Base-by-base conservation (phyloP, 1,284 basidiomycete species). In the Heimioporus retisporus region DNA sequence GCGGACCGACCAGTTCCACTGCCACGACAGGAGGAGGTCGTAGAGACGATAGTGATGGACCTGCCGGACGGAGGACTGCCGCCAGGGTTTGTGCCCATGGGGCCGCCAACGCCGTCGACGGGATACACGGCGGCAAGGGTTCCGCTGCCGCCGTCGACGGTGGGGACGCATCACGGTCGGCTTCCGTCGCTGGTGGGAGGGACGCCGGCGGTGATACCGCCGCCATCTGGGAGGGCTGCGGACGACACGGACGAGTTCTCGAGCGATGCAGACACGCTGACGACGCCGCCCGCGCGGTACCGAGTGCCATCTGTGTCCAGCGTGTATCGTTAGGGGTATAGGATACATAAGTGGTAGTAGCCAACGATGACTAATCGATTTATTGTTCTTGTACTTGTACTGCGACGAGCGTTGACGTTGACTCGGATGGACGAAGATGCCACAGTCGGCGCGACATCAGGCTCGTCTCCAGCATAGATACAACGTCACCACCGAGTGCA, bases 401-500 rank as follows among this genome's bases (percentile, higher is more conserved):
- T 35, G 8, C 35, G 35, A 35, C 35, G 35, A 31, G 31, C 7
- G 43, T 25, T 10, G 35, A 23, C 63, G 53, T 31, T 56, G 61
- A 70, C 66, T 55, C 51, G 68, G 25, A 31, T 55, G 42, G 55
- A 55, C 53, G 48, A 31, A 21, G 46, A 74, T 74, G 75, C 65
- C 67, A 8, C 69, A 55, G 44, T 74, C 75, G 35, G 67, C 66
- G 53, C 68, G 74, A 43, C 69, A 62, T 15, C 65, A 69, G 42
- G 35, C 11, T 16, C 72, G 76, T 31, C 85, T 88, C 57, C 90
- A 92, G 75, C 88, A 86, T 65, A 93, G 90, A 76, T 93, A 90
- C 81, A 93, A 93, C 75, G 93, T 94, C 66, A 87, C 89, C 1
- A 91, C 92, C 16, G 92, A 94, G 46, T 95, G 93, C 35, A 35